phyloP scores from a whole-genome alignment of 352 stramenopile species.

The Pythium guiyangense region DNA sequence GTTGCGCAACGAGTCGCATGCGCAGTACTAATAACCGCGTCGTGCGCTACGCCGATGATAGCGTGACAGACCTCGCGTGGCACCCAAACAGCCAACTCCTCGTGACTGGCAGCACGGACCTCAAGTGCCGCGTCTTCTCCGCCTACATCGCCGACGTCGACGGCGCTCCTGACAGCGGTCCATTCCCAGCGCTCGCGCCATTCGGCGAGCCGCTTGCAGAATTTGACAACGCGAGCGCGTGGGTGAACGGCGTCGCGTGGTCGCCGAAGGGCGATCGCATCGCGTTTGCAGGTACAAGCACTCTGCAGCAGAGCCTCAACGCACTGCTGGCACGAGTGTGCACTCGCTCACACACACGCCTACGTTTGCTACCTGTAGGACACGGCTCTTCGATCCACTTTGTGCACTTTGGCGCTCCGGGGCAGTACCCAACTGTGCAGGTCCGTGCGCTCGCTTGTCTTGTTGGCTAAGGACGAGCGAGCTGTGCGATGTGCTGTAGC shows the following conservation, averaged over 20 bases:
- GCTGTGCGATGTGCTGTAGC: too few species aligned
- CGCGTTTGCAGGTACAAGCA: conserved; percentile 65
- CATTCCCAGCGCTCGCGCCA: conserved; percentile 66
- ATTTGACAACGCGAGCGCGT: conserved; percentile 87
- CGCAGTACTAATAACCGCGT: neutral
- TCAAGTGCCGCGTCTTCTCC: conserved; percentile 92
- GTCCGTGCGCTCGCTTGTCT: conserved; percentile 14
- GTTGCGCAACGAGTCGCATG: neutral
- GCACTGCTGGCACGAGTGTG: too few species aligned
- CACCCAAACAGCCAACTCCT: conserved; percentile 92
- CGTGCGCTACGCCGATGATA: conserved; percentile 12
- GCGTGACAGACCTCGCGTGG: conserved; percentile 88
- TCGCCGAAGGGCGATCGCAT: conserved; percentile 86
- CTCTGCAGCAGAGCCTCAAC: neutral
- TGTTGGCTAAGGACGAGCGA: neutral
- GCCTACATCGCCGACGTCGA: conserved; percentile 87
- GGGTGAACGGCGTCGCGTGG: conserved; percentile 91
- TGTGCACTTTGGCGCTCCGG: conserved; percentile 72
- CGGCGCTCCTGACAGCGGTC: conserved; percentile 49
- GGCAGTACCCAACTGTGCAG: conserved; percentile 73
- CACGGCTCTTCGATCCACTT: conserved; percentile 91
- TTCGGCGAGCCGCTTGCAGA: conserved; percentile 82
- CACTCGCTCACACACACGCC: too few species aligned
- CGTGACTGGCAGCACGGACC: conserved; percentile 89
- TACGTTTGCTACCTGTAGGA: conserved; percentile 14